Evolutionary conservation across 345 rosid genomes (phyloP).

Genomic region (Moricandia arvensis): DNA sequence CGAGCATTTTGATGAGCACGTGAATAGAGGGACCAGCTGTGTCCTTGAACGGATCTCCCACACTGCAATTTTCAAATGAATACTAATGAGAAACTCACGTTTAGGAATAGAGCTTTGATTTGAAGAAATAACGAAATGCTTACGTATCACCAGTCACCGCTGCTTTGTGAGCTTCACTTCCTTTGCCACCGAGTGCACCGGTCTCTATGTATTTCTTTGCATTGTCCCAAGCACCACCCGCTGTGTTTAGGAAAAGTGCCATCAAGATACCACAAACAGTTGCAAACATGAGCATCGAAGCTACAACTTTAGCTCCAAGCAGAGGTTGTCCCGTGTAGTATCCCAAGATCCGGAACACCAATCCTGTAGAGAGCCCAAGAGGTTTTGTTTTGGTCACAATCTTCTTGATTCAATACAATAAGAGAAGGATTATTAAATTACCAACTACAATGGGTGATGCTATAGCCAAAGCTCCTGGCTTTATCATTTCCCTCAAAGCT

Average conservation of each 20-base stretch:
- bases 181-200: slow-evolving; percentile 97
- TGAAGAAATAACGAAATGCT: slow-evolving; percentile 30
- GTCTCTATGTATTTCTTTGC: slow-evolving; percentile 97
- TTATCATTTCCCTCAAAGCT: slow-evolving; percentile 94
- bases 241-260: slow-evolving; percentile 98
- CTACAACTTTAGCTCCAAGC: slow-evolving; percentile 96
- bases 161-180: slow-evolving; percentile 96
- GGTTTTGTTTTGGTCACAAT: slow-evolving; percentile 11
- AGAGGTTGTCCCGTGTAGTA: slow-evolving; percentile 87
- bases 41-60: slow-evolving; percentile 98
- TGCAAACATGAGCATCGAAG: slow-evolving; percentile 91
- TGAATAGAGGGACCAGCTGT: slow-evolving; percentile 97
- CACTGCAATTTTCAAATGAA: slow-evolving; percentile 51
- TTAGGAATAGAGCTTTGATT: not conserved
- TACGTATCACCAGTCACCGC: slow-evolving; percentile 98
- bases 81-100: not conserved
- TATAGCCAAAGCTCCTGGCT: slow-evolving; percentile 95
- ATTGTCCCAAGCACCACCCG: slow-evolving; percentile 99
- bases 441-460: slow-evolving; percentile 84
- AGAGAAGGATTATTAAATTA: slow-evolving; percentile 31
- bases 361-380: slow-evolving; percentile 47
- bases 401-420: not conserved
- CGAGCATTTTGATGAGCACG: slow-evolving; percentile 77
- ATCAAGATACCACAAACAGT: slow-evolving; percentile 96
- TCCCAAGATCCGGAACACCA: slow-evolving; percentile 80